These are phyloP conservation scores for Tetrapyrgos nigripes DNA, from an alignment of 1,284 basidiomycete genomes.

Conservation along the genomic window DNA sequence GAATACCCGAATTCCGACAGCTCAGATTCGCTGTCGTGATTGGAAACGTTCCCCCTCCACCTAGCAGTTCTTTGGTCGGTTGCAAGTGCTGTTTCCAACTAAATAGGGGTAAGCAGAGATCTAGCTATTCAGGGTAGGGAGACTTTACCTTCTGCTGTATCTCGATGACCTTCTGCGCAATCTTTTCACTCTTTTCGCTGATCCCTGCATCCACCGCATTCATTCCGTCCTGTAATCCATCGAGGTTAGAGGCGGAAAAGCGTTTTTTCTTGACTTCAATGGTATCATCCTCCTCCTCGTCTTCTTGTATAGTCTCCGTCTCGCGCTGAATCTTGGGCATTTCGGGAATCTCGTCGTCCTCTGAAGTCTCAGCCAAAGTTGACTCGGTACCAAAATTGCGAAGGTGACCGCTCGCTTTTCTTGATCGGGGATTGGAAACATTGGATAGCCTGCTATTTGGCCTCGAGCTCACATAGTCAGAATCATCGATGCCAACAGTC, in stretches of 20 bases:
- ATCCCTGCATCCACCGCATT: slow-evolving; percentile 84
- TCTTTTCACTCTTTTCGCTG: slow-evolving; percentile 80
- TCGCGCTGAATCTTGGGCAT: slow-evolving; percentile 45
- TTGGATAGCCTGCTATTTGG: slow-evolving; percentile 53
- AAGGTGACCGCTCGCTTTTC: slow-evolving; percentile 62
- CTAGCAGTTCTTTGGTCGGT: slow-evolving; percentile 55
- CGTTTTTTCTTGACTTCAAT: slow-evolving; percentile 67
- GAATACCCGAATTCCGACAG: slow-evolving; percentile 42
- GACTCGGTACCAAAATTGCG: slow-evolving; percentile 78
- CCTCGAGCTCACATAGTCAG: slow-evolving; percentile 65
- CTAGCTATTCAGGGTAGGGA: neutral
- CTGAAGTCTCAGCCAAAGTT: slow-evolving; percentile 71
- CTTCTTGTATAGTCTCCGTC: slow-evolving; percentile 60
- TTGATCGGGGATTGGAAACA: slow-evolving; percentile 51
- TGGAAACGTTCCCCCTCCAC: slow-evolving; percentile 47
- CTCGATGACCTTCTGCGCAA: slow-evolving; percentile 81
- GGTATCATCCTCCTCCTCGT: slow-evolving; percentile 50
- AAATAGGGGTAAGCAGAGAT: slow-evolving; percentile 14
- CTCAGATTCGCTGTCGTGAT: slow-evolving; percentile 57
- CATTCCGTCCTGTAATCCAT: slow-evolving; percentile 76
- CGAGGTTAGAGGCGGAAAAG: slow-evolving; percentile 71
- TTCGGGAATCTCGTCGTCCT: slow-evolving; percentile 41
- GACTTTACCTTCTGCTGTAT: slow-evolving; percentile 80
- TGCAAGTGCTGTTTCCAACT: slow-evolving; percentile 77
- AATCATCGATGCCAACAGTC: slow-evolving; percentile 79